Conservation (phyloP, 495 filamentous ascomycete genomes). For the Aspergillus panamensis region DNA sequence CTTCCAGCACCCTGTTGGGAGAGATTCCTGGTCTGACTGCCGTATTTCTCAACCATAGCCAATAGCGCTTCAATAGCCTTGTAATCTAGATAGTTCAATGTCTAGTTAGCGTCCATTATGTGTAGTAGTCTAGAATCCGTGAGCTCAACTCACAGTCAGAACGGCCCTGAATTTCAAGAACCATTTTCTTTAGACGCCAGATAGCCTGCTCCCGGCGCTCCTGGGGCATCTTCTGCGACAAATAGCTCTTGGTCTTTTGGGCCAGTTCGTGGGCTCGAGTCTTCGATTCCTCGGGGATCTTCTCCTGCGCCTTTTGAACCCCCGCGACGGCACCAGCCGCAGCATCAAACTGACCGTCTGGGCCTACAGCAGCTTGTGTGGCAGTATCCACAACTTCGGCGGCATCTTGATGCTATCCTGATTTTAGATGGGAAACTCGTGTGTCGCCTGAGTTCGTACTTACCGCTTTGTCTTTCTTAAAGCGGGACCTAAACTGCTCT, state of each 20-base stretch:
- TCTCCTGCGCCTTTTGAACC: slow-evolving; percentile 46
- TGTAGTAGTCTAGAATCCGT: too few species aligned
- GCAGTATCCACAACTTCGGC: slow-evolving; percentile 55
- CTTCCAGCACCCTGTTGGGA: slow-evolving; percentile 59
- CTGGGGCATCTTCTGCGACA: slow-evolving; percentile 79
- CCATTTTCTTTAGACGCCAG: slow-evolving; percentile 96
- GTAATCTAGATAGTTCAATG: slow-evolving; percentile 51
- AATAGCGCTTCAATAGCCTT: slow-evolving; percentile 84
- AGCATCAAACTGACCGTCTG: slow-evolving; percentile 46
- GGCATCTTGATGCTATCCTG: slow-evolving; percentile 32
- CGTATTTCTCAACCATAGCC: slow-evolving; percentile 79
- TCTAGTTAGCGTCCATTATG: neutral
- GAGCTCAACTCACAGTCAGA: slow-evolving; percentile 60
- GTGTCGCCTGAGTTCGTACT: slow-evolving; percentile 9
- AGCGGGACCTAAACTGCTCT: slow-evolving; percentile 63
- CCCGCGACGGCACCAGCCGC: slow-evolving; percentile 47
- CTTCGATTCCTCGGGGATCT: slow-evolving; percentile 42
- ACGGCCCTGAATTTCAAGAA: slow-evolving; percentile 91
- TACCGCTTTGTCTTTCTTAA: slow-evolving; percentile 62
- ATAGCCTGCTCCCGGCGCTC: slow-evolving; percentile 92
- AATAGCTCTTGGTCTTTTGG: slow-evolving; percentile 63
- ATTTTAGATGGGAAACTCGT: neutral
- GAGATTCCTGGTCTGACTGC: slow-evolving; percentile 64
- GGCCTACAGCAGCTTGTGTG: slow-evolving; percentile 43
- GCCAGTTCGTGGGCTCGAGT: slow-evolving; percentile 28